Percentiles rank a stretch among this genome's conserved stretches.
Conservation (phyloP, 768 basidiomycete species). For the Leccinum subtestaceum region DNA sequence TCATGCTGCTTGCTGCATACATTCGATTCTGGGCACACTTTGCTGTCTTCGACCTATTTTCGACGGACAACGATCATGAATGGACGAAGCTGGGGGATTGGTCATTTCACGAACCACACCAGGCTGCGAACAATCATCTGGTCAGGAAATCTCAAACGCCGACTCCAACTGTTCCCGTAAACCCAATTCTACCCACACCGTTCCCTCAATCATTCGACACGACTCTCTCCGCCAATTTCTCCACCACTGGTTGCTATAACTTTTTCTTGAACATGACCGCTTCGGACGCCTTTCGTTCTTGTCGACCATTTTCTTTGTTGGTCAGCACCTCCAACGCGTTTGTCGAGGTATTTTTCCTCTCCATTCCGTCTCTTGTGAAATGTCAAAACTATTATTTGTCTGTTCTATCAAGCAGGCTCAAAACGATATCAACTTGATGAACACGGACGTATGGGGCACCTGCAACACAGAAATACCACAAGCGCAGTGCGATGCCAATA, state of each 20-base stretch:
- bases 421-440: constrained; percentile 57
- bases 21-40: constrained; percentile 53
- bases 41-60: constrained; percentile 42
- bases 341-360: constrained; percentile 42
- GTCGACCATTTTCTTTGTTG: constrained; percentile 73
- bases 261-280: constrained; percentile 80
- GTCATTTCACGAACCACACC: constrained; percentile 44
- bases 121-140: constrained; percentile 5
- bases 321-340: constrained; percentile 53
- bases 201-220: constrained; percentile 77
- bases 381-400: neutral
- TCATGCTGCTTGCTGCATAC: constrained; percentile 53
- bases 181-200: constrained; percentile 61
- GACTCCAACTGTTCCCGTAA: constrained; percentile 26
- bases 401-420: constrained; percentile 51
- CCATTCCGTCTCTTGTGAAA: neutral
- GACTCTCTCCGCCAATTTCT: constrained; percentile 62
- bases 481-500: constrained; percentile 60
- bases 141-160: constrained; percentile 20
- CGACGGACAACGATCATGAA: constrained; percentile 20
- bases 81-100: constrained; percentile 34
- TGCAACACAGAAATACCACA: constrained; percentile 58
- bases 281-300: constrained; percentile 58
- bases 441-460: constrained; percentile 72
- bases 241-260: constrained; percentile 56